These are phyloP conservation scores for Hippophae rhamnoides DNA, from an alignment of 306 rosid genomes.

Conservation along the genomic window DNA sequence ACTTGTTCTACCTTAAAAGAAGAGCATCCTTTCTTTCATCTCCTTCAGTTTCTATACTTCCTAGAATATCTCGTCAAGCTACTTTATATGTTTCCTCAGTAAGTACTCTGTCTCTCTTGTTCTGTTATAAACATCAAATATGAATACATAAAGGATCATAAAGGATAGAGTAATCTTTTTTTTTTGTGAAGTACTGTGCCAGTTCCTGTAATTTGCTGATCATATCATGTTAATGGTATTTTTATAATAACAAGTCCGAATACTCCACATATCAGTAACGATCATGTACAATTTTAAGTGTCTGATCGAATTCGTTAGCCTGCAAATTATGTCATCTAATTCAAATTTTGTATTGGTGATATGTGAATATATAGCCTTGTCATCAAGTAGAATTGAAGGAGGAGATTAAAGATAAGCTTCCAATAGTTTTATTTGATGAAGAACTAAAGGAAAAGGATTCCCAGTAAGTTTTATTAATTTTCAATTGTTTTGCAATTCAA, in stretches of 20 bases:
- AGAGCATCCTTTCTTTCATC: conserved; percentile 58
- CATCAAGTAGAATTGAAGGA: conserved; percentile 48
- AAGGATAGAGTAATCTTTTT: no score
- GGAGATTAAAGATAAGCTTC: conserved; percentile 56
- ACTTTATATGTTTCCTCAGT: conserved; percentile 34
- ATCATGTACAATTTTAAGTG: no score
- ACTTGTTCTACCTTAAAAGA: conserved; percentile 82
- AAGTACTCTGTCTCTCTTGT: conserved; percentile 17
- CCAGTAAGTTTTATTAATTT: conserved; percentile 32
- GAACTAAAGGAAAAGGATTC: conserved; percentile 52
- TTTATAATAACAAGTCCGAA: no score
- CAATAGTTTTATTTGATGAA: conserved; percentile 56
- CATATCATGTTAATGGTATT: no score
- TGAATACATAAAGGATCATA: no score
- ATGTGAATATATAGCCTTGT: conserved; percentile 28
- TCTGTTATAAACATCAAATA: neutral
- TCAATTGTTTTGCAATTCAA: neutral
- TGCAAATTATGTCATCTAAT: no score
- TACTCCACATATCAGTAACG: no score
- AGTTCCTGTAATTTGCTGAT: no score
- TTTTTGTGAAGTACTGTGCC: no score
- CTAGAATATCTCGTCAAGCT: conserved; percentile 22
- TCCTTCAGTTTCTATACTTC: conserved; percentile 26
- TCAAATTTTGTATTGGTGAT: neutral
- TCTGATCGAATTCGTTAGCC: no score